Percentiles rank a stretch among this genome's conserved stretches.
Evolutionary conservation across 2,329 filamentous ascomycete genomes (phyloP).

Genomic region (Claviceps maximensis): DNA sequence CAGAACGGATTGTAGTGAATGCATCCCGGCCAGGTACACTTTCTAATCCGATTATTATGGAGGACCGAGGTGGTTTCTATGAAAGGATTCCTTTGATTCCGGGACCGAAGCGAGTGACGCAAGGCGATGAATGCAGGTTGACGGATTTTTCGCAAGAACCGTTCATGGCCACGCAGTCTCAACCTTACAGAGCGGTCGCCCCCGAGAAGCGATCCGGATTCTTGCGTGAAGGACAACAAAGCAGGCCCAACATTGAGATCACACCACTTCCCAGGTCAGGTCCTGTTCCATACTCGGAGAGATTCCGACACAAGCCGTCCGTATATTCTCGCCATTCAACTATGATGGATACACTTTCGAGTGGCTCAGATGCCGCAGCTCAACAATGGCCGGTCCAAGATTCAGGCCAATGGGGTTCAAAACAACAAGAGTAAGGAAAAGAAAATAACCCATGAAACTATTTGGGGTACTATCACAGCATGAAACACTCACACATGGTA

Average conservation of each 20-base stretch:
- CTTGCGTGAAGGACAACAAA: constrained; percentile 10
- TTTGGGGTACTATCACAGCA: not conserved
- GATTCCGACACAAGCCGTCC: not conserved
- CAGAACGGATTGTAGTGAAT: constrained; percentile 18
- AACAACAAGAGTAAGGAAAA: constrained; percentile 2
- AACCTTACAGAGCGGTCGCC: constrained; percentile 8
- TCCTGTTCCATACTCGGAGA: constrained; percentile 1
- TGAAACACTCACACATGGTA: not conserved
- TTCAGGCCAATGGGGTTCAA: not conserved
- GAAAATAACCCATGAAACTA: not conserved
- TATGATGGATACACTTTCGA: not conserved
- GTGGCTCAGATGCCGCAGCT: not conserved
- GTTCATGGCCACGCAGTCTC: constrained; percentile 6
- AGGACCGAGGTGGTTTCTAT: constrained; percentile 25
- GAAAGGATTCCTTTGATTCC: constrained; percentile 16
- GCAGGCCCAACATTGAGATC: constrained; percentile 10
- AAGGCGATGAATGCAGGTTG: not conserved
- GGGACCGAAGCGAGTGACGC: not conserved
- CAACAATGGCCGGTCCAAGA: not conserved
- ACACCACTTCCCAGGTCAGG: constrained; percentile 8
- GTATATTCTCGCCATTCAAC: not conserved
- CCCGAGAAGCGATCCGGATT: constrained; percentile 12
- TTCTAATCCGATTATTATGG: constrained; percentile 25
- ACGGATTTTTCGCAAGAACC: constrained; percentile 3
- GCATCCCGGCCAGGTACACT: constrained; percentile 17